A percentile compares a stretch with the other conserved stretches of the same genome.
Evolutionary conservation across 352 stramenopile species (phyloP).

Genomic region (Phytophthora cactorum): DNA sequence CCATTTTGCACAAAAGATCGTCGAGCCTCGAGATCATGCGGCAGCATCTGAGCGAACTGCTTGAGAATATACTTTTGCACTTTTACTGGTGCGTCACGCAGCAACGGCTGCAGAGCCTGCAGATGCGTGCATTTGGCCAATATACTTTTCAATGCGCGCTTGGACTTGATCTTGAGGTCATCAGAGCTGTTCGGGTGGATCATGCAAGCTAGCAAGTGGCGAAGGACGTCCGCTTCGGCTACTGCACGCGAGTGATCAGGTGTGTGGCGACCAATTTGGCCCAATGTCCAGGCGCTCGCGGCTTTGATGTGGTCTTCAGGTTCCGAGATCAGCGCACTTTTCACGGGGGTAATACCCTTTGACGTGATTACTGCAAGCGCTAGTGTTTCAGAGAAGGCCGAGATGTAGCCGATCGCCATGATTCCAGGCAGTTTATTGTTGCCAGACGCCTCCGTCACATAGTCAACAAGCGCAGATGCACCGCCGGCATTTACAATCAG

Average conservation of each 20-base stretch:
- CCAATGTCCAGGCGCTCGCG: conserved; percentile 94
- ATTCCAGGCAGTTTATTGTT: conserved; percentile 95
- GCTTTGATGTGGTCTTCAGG: conserved; percentile 97
- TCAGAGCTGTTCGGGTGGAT: conserved; percentile 92
- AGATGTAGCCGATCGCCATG: conserved; percentile 96
- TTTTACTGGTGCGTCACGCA: conserved; percentile 93
- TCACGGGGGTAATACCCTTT: conserved; percentile 93
- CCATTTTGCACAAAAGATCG: conserved; percentile 94
- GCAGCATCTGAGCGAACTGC: conserved; percentile 95
- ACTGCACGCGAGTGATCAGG: conserved; percentile 93
- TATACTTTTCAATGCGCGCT: conserved; percentile 94
- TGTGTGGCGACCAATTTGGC: conserved; percentile 94
- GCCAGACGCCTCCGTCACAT: conserved; percentile 88
- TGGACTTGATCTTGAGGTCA: conserved; percentile 94
- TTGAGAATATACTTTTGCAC: conserved; percentile 97
- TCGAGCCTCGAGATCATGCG: conserved; percentile 93
- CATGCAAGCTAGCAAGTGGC: conserved; percentile 94
- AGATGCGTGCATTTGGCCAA: conserved; percentile 95
- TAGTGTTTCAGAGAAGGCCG: conserved; percentile 94
- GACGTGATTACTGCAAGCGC: conserved; percentile 95
- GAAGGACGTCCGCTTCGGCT: conserved; percentile 93
- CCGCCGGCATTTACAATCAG: conserved; percentile 96
- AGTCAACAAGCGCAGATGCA: conserved; percentile 94
- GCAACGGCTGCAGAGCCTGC: conserved; percentile 91
- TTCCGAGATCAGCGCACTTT: conserved; percentile 93